These are phyloP conservation scores for Hericium rajendrae DNA, from an alignment of 768 basidiomycete species.

Conservation along the genomic window DNA sequence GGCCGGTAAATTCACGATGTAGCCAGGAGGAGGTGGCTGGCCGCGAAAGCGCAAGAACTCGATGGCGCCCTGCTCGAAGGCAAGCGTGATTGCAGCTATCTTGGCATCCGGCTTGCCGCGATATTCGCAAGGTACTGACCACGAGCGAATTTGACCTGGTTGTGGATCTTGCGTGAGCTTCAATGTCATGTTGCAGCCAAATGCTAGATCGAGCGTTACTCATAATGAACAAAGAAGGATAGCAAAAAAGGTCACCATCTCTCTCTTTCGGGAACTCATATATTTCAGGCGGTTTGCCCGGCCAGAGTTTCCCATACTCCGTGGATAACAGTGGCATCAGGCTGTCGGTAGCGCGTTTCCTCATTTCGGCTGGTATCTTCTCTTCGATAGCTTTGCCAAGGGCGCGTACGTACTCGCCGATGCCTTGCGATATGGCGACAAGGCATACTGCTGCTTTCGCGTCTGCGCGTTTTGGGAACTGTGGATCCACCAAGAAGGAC, in stretches of 20 bases:
- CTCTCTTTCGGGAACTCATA: conserved; percentile 35
- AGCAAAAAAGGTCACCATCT: conserved; percentile 34
- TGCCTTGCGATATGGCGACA: conserved; percentile 53
- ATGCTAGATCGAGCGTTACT: conserved; percentile 28
- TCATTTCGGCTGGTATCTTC: conserved; percentile 35
- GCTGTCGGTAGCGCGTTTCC: conserved; percentile 33
- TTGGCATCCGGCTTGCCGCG: conserved; percentile 53
- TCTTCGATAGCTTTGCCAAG: conserved; percentile 33
- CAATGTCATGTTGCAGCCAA: conserved; percentile 41
- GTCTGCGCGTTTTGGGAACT: conserved; percentile 49
- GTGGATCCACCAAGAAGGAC: conserved; percentile 55
- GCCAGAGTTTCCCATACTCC: conserved; percentile 36
- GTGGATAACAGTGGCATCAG: conserved; percentile 34
- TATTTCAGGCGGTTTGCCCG: conserved; percentile 25
- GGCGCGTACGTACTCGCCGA: conserved; percentile 45
- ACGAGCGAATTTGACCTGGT: conserved; percentile 31
- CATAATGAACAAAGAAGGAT: background rate
- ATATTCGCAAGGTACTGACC: conserved; percentile 39
- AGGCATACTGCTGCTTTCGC: conserved; percentile 64
- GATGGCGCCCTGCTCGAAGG: conserved; percentile 45
- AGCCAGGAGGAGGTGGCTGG: conserved; percentile 21
- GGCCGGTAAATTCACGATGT: conserved; percentile 6
- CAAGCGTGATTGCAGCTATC: conserved; percentile 41
- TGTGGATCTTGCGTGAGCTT: conserved; percentile 25
- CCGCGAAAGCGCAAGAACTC: conserved; percentile 54